Conservation (phyloP, 78 protist species). For the Polysphondylium violaceum region DNA sequence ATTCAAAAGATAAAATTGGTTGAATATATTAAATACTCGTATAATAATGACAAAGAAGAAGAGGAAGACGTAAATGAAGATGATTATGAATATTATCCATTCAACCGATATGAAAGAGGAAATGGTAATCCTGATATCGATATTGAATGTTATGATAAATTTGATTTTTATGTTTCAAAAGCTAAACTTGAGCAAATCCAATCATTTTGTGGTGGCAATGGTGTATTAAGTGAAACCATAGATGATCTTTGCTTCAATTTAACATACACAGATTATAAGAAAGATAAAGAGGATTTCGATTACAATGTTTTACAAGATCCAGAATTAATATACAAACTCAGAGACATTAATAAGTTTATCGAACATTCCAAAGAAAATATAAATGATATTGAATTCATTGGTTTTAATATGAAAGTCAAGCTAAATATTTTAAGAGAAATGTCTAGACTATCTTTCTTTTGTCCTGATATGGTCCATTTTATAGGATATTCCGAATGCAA, state of each 20-base stretch:
- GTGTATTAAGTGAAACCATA: background rate
- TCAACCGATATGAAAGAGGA: background rate
- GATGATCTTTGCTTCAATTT: background rate
- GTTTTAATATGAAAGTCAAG: background rate
- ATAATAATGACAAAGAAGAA: background rate
- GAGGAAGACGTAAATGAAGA: background rate
- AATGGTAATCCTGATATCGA: too few species aligned
- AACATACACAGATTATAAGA: background rate
- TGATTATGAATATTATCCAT: background rate
- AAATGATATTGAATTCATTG: background rate
- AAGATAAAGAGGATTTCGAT: background rate
- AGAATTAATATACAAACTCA: background rate
- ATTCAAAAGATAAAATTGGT: background rate
- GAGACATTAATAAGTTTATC: background rate
- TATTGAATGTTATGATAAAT: background rate
- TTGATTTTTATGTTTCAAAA: background rate
- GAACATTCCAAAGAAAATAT: background rate
- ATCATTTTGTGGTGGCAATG: background rate
- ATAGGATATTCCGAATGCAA: background rate
- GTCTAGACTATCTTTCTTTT: background rate
- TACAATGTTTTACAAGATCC: background rate
- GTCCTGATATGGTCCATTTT: background rate
- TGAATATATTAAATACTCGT: background rate
- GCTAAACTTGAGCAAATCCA: background rate
- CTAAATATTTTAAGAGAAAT: background rate